Evolutionary conservation across 1,139 yeast genomes (phyloP), one percentile per base, ranked within the genome.

Genomic region (Sugiyamaella xylanicola): DNA sequence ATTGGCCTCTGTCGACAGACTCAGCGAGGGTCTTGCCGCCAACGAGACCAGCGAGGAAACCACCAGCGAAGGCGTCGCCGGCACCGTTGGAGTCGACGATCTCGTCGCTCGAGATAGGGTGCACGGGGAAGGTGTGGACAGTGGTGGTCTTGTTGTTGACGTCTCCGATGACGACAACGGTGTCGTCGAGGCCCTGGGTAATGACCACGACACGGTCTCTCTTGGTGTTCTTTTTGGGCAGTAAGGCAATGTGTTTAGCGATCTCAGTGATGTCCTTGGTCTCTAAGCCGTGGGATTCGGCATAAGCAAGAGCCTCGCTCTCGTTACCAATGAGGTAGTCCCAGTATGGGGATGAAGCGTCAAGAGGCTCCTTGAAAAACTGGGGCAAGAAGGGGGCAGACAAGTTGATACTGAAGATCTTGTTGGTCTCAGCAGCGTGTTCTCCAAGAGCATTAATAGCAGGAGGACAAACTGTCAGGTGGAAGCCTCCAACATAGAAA

Each of bases 41-140:
- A 56, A 89, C 95, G 64, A 92, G 77, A 59, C 92, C 95, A 59
- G 97, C 97, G 65, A 92, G 76, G 74, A 93, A 93, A 57, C 99
- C 99, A 70, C 96, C 96, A 58, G 98, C 99, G 71, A 93, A 93
- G 21, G 99, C 98, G 72, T 93, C 99, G 73, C 99, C 99, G 48
- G 99, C 99, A 78, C 99, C 99, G 76, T 93, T 93, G 71, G 98
- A 89, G 77, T 93, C 99, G 57, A 81, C 85, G 62, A 93, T 81
- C 74, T 86, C 78, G 52, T 79, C 75, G 48, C 82, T 69, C 48
- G 82, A 86, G 69, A 93, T 80, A 60, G 85, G 81, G 65, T 83
- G 86, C 55, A 93, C 97, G 53, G 87, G 79, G 78, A 74, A 84
- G 66, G 77, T 77, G 63, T 80, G 73, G 60, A 81, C 75, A 45